These are phyloP conservation scores for Akanthomyces muscarius DNA, from an alignment of 2,329 filamentous ascomycete genomes.

Conservation along the genomic window DNA sequence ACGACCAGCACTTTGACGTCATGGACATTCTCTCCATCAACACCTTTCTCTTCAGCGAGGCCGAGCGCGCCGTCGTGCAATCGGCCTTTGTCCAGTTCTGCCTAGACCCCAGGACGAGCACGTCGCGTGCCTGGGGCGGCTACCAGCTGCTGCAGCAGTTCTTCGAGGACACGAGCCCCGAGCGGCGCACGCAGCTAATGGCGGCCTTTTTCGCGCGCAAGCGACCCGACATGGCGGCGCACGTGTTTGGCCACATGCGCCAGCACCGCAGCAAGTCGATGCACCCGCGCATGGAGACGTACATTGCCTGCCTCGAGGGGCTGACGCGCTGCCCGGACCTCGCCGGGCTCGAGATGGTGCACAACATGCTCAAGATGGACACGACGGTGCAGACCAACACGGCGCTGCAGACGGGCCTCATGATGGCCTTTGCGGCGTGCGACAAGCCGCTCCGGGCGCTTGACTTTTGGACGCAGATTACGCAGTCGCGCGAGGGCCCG, in stretches of 20 bases:
- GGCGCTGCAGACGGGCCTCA: conserved; percentile 73
- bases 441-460: conserved; percentile 64
- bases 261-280: conserved; percentile 59
- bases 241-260: conserved; percentile 94
- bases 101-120: conserved; percentile 57
- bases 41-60: conserved; percentile 63
- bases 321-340: conserved; percentile 53
- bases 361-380: conserved; percentile 95
- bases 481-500: conserved; percentile 79
- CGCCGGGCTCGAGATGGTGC: conserved; percentile 68
- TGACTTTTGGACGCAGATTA: conserved; percentile 80
- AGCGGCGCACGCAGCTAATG: conserved; percentile 70
- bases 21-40: conserved; percentile 79
- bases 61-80: conserved; percentile 64
- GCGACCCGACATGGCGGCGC: conserved; percentile 77
- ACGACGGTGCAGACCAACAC: conserved; percentile 74
- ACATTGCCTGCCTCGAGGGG: conserved; percentile 73
- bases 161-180: conserved; percentile 62
- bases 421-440: conserved; percentile 76
- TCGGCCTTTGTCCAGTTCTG: conserved; percentile 65
- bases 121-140: conserved; percentile 59
- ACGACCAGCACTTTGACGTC: conserved; percentile 73
- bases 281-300: conserved; percentile 69
- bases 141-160: conserved; percentile 64
- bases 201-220: conserved; percentile 72